Base-by-base conservation (phyloP, 2,329 filamentous ascomycete genomes). In the Dactylella cylindrospora region DNA sequence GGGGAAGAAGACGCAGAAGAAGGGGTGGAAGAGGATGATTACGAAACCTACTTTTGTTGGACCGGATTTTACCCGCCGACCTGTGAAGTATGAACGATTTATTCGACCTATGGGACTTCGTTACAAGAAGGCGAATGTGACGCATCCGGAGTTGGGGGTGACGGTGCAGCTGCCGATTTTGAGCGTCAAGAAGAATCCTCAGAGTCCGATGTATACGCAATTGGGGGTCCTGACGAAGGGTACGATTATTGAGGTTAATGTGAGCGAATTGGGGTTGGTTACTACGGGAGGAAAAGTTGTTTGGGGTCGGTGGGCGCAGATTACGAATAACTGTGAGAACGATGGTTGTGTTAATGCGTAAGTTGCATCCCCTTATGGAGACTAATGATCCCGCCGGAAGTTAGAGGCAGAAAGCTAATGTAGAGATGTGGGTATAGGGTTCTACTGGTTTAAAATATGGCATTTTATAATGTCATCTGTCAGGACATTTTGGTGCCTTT, bases 261-360 rank as follows among this genome's bases (percentile, higher is more conserved):
- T 96, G 23, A 86, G 82, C 53, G 93, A 98, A 73, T 75, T 97
- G 65, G 93, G 93, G 66, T 77, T 97, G 64, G 89, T 94, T 12
- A 97, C 93, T 2, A 85, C 90, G 1, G 84, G 84, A 65, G 93
- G 93, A 65, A 96, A 96, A 76, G 88, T 95, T 6, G 88, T 91
- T 5, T 96, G 90, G 90, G 90, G 88, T 68, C 80, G 88, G 67
- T 93, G 84, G 75, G 87, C 86, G 5, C 86, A 90, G 73, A 79
- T 88, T 35, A 79, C 79, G 12, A 80, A 80, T 69, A 78, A 78
- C 64, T 74, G 72, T 35, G 81, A 84, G 71, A 82, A 82, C 66
- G 82, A 84, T 68, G 81, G 81, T 26, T 83, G 80, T 71, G 74
- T 84, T 44, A 81, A 81, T 73, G 78, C 78, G 73, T 76, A 70